Evolutionary conservation across 2,329 filamentous ascomycete species (phyloP).

Genomic region (Teratosphaeriaceae sp.): DNA sequence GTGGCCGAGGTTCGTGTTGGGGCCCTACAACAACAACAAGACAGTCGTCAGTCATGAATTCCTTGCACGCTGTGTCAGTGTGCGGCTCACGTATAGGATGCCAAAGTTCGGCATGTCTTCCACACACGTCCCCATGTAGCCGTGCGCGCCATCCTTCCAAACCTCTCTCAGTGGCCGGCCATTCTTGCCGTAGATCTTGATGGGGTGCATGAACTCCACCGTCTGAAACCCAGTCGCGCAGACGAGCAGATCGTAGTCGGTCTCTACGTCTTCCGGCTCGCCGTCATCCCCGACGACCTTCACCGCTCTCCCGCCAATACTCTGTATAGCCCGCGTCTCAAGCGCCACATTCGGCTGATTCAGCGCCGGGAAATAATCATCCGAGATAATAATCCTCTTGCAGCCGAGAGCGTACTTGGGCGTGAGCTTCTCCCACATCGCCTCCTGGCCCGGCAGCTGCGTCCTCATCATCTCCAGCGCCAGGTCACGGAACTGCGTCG

Average conservation of each 20-base stretch:
- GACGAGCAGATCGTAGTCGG: slow-evolving; percentile 49
- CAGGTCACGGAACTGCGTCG: slow-evolving; percentile 34
- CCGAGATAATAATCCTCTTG: slow-evolving; percentile 48
- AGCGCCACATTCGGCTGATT: slow-evolving; percentile 42
- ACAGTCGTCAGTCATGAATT: slow-evolving; percentile 48
- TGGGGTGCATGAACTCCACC: slow-evolving; percentile 53
- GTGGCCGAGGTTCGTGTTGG: slow-evolving; percentile 46
- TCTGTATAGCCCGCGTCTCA: slow-evolving; percentile 44
- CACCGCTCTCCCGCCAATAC: slow-evolving; percentile 43
- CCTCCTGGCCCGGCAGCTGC: slow-evolving; percentile 40
- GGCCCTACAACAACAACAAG: slow-evolving; percentile 46
- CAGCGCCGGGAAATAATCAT: slow-evolving; percentile 51
- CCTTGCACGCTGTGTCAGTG: slow-evolving; percentile 43
- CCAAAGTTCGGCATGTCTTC: slow-evolving; percentile 49
- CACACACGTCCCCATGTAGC: slow-evolving; percentile 46
- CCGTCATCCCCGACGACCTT: slow-evolving; percentile 34
- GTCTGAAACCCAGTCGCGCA: slow-evolving; percentile 55
- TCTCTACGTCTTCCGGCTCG: slow-evolving; percentile 13
- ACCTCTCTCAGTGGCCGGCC: slow-evolving; percentile 41
- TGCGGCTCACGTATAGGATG: slow-evolving; percentile 54
- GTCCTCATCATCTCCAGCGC: slow-evolving; percentile 36
- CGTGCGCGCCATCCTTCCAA: slow-evolving; percentile 49
- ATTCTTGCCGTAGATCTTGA: slow-evolving; percentile 43
- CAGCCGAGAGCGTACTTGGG: slow-evolving; percentile 51
- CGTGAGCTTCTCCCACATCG: slow-evolving; percentile 48